Evolutionary conservation across 1,139 yeast genomes (phyloP).

Genomic region (Zygosaccharomyces pseudobailii): DNA sequence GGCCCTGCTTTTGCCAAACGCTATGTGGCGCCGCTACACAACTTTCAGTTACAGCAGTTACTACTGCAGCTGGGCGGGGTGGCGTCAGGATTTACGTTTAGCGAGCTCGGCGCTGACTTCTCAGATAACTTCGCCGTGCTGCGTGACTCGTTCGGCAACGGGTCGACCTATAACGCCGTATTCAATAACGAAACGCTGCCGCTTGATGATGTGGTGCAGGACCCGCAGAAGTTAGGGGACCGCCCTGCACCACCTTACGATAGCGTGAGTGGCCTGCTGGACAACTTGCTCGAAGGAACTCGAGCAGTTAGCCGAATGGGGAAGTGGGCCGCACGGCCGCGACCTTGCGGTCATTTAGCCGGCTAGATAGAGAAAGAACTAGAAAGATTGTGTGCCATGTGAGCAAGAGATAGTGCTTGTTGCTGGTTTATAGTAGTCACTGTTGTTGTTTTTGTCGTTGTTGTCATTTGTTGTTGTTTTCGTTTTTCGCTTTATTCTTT

Average conservation of each 20-base stretch:
- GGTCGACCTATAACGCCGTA: constrained; percentile 5
- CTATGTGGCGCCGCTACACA: constrained; percentile 57
- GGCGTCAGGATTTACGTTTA: not conserved
- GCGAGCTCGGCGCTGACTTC: not conserved
- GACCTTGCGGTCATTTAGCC: not conserved
- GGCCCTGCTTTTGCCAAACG: constrained; percentile 71
- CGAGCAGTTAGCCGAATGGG: constrained; percentile 4
- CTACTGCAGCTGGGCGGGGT: not conserved
- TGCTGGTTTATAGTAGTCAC: not conserved
- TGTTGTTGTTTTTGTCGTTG: not conserved
- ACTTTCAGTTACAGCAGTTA: constrained; percentile 47
- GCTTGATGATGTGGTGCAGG: not conserved
- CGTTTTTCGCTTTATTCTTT: not conserved
- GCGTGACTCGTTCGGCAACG: constrained; percentile 55
- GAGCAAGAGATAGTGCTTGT: not conserved
- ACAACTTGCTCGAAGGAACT: constrained; percentile 4
- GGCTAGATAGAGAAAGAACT: not conserved
- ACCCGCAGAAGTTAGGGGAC: not conserved
- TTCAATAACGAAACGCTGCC: not conserved
- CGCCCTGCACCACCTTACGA: not conserved
- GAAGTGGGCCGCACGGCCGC: constrained; percentile 3
- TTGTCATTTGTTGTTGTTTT: constrained; percentile 1
- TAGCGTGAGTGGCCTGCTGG: not conserved
- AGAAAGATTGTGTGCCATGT: too few relatives aligned
- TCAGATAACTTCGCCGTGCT: constrained; percentile 51